Conservation (phyloP, 129 eudicot genomes). For the Chrysanthemum lavandulifolium region DNA sequence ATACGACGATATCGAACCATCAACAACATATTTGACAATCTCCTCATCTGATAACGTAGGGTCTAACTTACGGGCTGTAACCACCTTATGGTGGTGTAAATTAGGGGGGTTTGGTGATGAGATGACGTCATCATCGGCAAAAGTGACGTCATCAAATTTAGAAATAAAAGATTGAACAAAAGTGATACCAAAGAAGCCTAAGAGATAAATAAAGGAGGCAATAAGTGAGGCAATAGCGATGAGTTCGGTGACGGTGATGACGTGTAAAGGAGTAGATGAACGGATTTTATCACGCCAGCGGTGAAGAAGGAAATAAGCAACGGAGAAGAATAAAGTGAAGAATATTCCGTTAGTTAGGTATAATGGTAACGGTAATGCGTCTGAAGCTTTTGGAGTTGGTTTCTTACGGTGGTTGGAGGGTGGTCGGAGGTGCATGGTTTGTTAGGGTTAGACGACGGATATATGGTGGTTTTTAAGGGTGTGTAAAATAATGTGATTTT, state of each 20-base stretch:
- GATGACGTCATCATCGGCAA: conserved; percentile 2
- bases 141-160: conserved; percentile 26
- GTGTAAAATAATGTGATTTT: conserved; percentile 14
- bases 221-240: conserved; percentile 50
- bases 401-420: background rate
- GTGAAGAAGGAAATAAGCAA: conserved; percentile 69
- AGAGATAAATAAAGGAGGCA: conserved; percentile 62
- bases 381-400: conserved; percentile 56
- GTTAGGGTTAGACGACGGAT: conserved; percentile 31
- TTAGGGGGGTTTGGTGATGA: conserved; percentile 12
- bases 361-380: conserved; percentile 71
- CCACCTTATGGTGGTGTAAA: background rate
- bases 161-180: conserved; percentile 65
- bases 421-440: conserved; percentile 8
- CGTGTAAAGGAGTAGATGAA: conserved; percentile 63
- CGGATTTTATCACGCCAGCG: conserved; percentile 76
- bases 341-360: conserved; percentile 72
- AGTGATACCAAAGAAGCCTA: conserved; percentile 66
- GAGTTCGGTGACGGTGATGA: conserved; percentile 59
- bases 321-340: conserved; percentile 68
- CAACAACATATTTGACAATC: conserved; percentile 34
- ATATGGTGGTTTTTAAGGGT: conserved; percentile 34
- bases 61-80: conserved; percentile 13
- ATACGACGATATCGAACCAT: conserved; percentile 39
- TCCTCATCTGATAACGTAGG: conserved; percentile 28